Base-by-base conservation (phyloP, 441 rosid genomes). In the Pelargonium citronellum region DNA sequence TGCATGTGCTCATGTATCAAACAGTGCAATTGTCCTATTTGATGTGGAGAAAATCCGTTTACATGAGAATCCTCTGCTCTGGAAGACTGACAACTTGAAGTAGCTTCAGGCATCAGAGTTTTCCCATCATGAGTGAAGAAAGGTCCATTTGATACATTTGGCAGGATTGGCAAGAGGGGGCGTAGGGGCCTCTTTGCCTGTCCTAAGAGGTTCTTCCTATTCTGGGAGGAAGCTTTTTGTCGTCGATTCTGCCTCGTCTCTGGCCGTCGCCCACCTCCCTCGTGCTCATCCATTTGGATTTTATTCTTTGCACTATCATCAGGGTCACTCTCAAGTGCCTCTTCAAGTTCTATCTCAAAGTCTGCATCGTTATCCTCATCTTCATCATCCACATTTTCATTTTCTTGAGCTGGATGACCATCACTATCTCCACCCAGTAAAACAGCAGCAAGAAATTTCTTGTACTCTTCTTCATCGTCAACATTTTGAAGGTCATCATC, bases 331-430 rank as follows among this genome's bases (percentile, higher is more conserved):
- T 92, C 96, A 61, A 92, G 90, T 69, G 92, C 86, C 84, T 92
- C 99, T 73, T 89, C 96, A 47, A 92, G 90, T 68, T 95, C 98
- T 71, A 91, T 91, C 87, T 92, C 98, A 74, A 95, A 92, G 82
- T 95, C 97, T n/a, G 85, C 83, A 80, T 92, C 97, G 76, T 83
- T 95, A 67, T 91, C 97, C 76, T 92, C 99, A 67, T 91, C 93
- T 60, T 91, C 83, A 4, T 85, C 95, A 69, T 93, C 96, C 6
- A 83, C 87, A 64, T 76, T 81, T 60, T 75, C 91, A 66, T 63
- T 76, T 69, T 46, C 87, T 73, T 57, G 85, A 53, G 70, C 71
- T 30, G 82, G 73, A 13, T 76, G 84, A 61, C 67, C 75, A 73
- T 87, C 89, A 41, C 71, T 80, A 78, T 87, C 91, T 69, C 80